Conservation (phyloP, 768 basidiomycete genomes). For the Mrakia gelida region DNA sequence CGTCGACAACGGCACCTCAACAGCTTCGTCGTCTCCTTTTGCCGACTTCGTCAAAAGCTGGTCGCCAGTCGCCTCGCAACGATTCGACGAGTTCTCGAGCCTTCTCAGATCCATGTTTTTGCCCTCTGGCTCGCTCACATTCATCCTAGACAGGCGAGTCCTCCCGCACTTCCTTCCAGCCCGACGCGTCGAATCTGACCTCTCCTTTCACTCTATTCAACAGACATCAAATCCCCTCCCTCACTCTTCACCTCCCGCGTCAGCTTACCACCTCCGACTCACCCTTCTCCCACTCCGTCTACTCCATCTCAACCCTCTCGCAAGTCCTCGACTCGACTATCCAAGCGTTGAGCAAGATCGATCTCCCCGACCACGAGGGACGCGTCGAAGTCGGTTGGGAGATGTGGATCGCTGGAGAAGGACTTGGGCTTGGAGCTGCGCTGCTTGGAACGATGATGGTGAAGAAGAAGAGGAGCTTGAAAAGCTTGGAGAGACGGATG, state of each 20-base stretch:
- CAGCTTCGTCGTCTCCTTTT: not conserved
- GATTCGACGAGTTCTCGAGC: too few relatives aligned
- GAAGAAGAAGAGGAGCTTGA: not conserved
- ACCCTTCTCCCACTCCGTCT: not conserved
- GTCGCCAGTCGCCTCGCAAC: not conserved
- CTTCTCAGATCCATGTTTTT: too few relatives aligned
- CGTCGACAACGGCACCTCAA: not conserved
- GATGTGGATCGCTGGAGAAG: not conserved
- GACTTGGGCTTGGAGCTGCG: not conserved
- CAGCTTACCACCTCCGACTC: not conserved
- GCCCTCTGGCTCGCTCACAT: too few relatives aligned
- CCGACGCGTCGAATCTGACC: not conserved
- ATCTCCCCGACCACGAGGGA: not conserved
- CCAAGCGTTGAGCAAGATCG: not conserved
- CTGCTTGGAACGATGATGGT: not conserved
- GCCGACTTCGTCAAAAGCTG: not conserved
- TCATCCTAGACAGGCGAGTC: not conserved
- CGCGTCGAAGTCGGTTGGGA: not conserved
- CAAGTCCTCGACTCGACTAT: not conserved
- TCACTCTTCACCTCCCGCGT: not conserved
- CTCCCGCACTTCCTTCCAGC: not conserved
- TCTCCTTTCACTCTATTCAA: not conserved
- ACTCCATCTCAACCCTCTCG: not conserved
- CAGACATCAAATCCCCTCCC: not conserved
- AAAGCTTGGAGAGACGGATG: not conserved